phyloP scores from a whole-genome alignment of 129 eudicot genomes.

The Flaveria sonorensis region DNA sequence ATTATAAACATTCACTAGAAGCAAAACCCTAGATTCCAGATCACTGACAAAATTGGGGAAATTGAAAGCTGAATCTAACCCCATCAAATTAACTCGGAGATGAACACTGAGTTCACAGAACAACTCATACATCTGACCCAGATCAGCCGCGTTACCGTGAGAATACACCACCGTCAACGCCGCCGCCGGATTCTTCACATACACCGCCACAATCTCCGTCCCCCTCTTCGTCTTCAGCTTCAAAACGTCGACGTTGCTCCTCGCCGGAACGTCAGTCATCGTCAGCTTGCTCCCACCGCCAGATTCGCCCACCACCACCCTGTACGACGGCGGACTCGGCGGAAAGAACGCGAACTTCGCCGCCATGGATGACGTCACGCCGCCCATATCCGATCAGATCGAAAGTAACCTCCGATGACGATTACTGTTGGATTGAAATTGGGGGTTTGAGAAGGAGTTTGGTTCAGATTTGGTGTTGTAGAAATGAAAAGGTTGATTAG shows the following conservation, averaged over 20 bases:
- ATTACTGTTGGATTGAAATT: not conserved
- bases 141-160: slow-evolving; percentile 95
- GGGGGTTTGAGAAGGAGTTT: no score
- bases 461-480: no score
- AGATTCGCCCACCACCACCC: slow-evolving; percentile 50
- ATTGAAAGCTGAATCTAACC: slow-evolving; percentile 44
- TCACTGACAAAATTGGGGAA: not conserved
- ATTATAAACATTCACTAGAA: no score
- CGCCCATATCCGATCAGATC: slow-evolving; percentile 58
- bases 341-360: slow-evolving; percentile 93
- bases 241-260: slow-evolving; percentile 77
- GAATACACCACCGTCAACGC: slow-evolving; percentile 69
- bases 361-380: slow-evolving; percentile 87
- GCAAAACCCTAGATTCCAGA: slow-evolving; percentile 23
- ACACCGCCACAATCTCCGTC: slow-evolving; percentile 64
- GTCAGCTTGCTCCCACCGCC: slow-evolving; percentile 42
- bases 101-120: slow-evolving; percentile 80
- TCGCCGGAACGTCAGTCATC: slow-evolving; percentile 77
- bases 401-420: not conserved
- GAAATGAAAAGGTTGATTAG: no score
- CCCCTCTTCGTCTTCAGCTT: slow-evolving; percentile 74
- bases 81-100: slow-evolving; percentile 85
- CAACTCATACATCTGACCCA: slow-evolving; percentile 93
- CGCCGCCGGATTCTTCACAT: slow-evolving; percentile 75
- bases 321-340: slow-evolving; percentile 85